Evolutionary conservation across 2,329 filamentous ascomycete species (phyloP).

Genomic region (Harringtonia aguacate): DNA sequence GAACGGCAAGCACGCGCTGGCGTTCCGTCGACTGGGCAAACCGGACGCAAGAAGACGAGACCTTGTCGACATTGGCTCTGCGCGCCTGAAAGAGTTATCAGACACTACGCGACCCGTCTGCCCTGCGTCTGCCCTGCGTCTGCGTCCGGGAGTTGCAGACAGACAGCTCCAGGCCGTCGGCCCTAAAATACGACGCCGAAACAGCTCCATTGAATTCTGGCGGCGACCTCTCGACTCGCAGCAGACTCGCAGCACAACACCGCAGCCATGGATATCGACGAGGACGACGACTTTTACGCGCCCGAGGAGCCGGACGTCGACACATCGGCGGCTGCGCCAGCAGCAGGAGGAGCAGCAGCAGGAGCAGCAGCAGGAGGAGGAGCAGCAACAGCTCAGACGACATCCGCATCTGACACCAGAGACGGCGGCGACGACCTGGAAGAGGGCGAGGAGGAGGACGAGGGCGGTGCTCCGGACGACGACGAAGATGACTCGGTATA

Average conservation of each 20-base stretch:
- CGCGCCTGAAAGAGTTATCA: too few relatives aligned
- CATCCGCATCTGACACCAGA: too few relatives aligned
- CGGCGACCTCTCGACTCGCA: too few relatives aligned
- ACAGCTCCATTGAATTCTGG: too few relatives aligned
- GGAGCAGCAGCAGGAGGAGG: slow-evolving; percentile 9
- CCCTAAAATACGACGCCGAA: too few relatives aligned
- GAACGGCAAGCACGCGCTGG: too few relatives aligned
- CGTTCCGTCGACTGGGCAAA: too few relatives aligned
- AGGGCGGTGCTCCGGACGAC: slow-evolving; percentile 50
- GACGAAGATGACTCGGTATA: slow-evolving; percentile 44
- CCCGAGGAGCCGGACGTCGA: slow-evolving; percentile 41
- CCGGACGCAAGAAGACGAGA: not conserved
- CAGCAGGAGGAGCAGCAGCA: slow-evolving; percentile 11
- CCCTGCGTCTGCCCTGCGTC: too few relatives aligned
- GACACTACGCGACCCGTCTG: too few relatives aligned
- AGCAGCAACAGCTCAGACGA: not conserved
- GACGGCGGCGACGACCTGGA: slow-evolving; percentile 43
- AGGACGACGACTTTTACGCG: slow-evolving; percentile 58
- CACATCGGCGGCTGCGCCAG: slow-evolving; percentile 15
- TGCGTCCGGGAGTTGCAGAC: too few relatives aligned
- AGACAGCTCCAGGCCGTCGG: too few relatives aligned
- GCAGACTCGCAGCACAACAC: not conserved
- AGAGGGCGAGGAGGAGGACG: slow-evolving; percentile 54
- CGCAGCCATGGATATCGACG: slow-evolving; percentile 58
- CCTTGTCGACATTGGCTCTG: too few relatives aligned